phyloP scores from a whole-genome alignment of 208 protist species.

The Acanthamoeba polyphaga region DNA sequence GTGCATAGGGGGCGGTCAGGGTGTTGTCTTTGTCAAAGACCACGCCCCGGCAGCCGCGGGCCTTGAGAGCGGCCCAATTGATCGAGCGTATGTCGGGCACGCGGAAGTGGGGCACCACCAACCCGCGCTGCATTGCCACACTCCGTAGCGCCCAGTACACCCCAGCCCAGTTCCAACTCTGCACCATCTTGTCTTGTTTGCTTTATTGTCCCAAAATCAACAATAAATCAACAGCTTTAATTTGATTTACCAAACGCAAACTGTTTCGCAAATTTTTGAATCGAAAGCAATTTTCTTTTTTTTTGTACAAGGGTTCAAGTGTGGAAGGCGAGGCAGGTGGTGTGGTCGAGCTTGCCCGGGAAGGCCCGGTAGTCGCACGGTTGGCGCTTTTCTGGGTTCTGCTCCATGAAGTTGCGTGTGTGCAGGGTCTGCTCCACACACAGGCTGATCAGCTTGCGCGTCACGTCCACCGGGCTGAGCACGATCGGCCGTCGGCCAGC shows the following conservation, averaged over 20 bases:
- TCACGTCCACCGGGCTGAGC: slow-evolving; percentile 32
- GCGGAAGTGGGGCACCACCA: slow-evolving; percentile 38
- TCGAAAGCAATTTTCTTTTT: not conserved
- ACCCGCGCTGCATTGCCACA: not conserved
- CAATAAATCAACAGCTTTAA: not conserved
- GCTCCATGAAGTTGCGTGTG: slow-evolving; percentile 73
- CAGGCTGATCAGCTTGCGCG: slow-evolving; percentile 26
- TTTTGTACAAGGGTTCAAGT: not conserved
- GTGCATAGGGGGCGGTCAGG: slow-evolving; percentile 82
- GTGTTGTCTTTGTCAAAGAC: slow-evolving; percentile 87
- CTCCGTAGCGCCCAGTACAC: slow-evolving; percentile 47
- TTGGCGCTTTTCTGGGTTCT: slow-evolving; percentile 67
- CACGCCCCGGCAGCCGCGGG: slow-evolving; percentile 70
- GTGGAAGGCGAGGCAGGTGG: slow-evolving; percentile 54
- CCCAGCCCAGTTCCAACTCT: slow-evolving; percentile 63
- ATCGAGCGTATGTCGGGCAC: slow-evolving; percentile 52
- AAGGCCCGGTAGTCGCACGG: slow-evolving; percentile 25
- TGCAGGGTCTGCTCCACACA: slow-evolving; percentile 19
- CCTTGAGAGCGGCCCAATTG: not conserved
- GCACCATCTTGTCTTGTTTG: not conserved
- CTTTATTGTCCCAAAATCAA: not conserved
- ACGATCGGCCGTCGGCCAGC: not conserved
- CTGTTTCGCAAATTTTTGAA: too few species aligned
- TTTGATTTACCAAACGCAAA: too few species aligned
- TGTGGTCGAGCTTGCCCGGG: slow-evolving; percentile 71